These are phyloP conservation scores for Fusarium devonianum DNA, from an alignment of 2,329 filamentous ascomycete species.

Conservation along the genomic window DNA sequence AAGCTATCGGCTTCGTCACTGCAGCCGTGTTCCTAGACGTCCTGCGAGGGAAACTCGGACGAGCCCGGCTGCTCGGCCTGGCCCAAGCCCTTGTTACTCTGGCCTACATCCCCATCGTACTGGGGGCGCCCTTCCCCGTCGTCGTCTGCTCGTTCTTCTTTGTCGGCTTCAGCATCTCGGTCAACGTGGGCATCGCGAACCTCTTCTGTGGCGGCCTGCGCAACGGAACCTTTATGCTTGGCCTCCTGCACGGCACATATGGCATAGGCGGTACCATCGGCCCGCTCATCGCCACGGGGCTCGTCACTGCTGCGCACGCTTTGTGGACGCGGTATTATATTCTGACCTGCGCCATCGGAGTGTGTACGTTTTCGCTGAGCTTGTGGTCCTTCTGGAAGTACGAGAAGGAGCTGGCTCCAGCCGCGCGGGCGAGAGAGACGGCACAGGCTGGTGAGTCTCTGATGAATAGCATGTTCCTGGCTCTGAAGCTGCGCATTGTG, in stretches of 20 bases:
- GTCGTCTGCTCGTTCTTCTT: conserved; percentile 75
- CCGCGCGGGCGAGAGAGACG: conserved; percentile 46
- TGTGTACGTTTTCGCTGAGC: conserved; percentile 64
- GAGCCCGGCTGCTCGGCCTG: conserved; percentile 68
- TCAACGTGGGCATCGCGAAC: conserved; percentile 65
- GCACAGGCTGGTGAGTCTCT: conserved; percentile 35
- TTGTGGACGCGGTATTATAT: conserved; percentile 78
- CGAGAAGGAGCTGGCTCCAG: conserved; percentile 63
- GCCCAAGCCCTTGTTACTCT: conserved; percentile 63
- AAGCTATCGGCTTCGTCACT: conserved; percentile 77
- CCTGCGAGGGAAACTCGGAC: conserved; percentile 68
- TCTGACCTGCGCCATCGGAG: conserved; percentile 65
- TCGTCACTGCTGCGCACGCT: conserved; percentile 66
- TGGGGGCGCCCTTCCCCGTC: conserved; percentile 72
- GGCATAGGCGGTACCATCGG: conserved; percentile 71
- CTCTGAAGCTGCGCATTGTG: conserved; percentile 64
- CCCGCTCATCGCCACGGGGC: conserved; percentile 76
- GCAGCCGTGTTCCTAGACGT: conserved; percentile 74
- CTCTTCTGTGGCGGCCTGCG: conserved; percentile 64
- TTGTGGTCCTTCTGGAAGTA: conserved; percentile 75
- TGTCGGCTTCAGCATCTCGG: conserved; percentile 65
- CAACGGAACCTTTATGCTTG: conserved; percentile 63
- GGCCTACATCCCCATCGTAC: conserved; percentile 71
- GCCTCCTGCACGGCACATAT: conserved; percentile 71
- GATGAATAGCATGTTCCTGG: conserved; percentile 55